Evolutionary conservation across 305 asterid genomes (phyloP).

Genomic region (Fraxinus paxiana): DNA sequence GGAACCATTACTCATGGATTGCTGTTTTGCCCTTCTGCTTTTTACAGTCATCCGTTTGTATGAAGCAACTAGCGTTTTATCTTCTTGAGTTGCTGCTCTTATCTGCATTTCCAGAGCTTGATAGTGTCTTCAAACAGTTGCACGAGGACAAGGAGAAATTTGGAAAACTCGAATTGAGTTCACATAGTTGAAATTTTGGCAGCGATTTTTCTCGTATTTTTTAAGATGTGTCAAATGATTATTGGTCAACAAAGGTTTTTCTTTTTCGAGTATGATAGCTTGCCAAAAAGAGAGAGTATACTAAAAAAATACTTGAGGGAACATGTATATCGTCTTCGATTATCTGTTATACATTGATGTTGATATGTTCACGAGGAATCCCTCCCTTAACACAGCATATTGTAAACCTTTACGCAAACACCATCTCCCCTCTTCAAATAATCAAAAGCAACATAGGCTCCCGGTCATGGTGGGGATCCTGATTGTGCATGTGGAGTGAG

Average conservation of each 20-base stretch:
- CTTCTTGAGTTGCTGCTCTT: constrained; percentile 71
- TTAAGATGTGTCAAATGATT: background rate
- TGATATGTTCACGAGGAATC: background rate
- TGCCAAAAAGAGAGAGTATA: background rate
- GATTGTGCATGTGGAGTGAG: background rate
- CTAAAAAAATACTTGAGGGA: background rate
- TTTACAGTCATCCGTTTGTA: constrained; percentile 74
- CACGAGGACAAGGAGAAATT: constrained; percentile 63
- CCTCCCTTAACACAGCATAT: background rate
- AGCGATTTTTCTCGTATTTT: background rate
- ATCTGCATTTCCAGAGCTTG: constrained; percentile 91
- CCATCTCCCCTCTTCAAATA: background rate
- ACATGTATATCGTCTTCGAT: background rate
- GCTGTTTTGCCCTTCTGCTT: constrained; percentile 11
- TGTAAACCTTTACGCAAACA: background rate
- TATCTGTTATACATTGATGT: background rate
- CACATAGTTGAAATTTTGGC: background rate
- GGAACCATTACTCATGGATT: constrained; percentile 19
- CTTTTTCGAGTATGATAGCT: background rate
- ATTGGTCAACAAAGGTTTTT: background rate
- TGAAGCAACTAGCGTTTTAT: constrained; percentile 79
- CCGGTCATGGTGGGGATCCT: background rate
- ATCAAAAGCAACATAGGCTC: background rate
- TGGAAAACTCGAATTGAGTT: constrained; percentile 42
- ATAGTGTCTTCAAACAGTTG: constrained; percentile 53